These are phyloP conservation scores for Trypanosoma boissoni DNA, from an alignment of 208 protist species.

Conservation along the genomic window DNA sequence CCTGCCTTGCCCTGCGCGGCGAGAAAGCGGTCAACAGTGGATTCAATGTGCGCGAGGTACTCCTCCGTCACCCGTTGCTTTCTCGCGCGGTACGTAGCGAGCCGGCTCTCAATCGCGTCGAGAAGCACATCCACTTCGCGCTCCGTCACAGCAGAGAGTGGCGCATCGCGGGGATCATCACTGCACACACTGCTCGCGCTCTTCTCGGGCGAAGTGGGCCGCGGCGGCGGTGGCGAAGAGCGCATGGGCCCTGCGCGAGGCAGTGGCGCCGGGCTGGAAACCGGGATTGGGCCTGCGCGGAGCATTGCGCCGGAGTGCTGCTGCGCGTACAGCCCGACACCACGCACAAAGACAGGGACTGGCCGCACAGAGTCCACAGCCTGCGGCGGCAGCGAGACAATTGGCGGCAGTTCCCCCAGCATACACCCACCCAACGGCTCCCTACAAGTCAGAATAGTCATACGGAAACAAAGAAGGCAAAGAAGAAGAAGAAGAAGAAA, in stretches of 20 bases:
- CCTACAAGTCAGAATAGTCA: conserved; percentile 15
- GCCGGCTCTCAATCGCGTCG: conserved; percentile 34
- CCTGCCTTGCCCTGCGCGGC: conserved; percentile 28
- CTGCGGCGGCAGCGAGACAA: conserved; percentile 20
- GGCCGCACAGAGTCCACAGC: conserved; percentile 9
- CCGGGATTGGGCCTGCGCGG: too few relatives aligned
- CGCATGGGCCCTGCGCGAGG: too few relatives aligned
- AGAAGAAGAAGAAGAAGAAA: conserved; percentile 17
- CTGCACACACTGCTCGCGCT: not conserved
- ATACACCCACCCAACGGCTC: not conserved
- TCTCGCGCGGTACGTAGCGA: conserved; percentile 37
- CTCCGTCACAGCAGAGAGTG: conserved; percentile 13
- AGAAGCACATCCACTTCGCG: conserved; percentile 42
- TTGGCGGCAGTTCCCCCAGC: conserved; percentile 22
- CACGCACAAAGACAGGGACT: conserved; percentile 13
- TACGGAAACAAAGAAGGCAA: conserved; percentile 21
- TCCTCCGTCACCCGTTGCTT: conserved; percentile 51
- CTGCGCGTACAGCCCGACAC: conserved; percentile 11
- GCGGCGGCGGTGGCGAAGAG: too few relatives aligned
- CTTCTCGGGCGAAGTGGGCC: too few relatives aligned
- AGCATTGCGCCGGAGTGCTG: not conserved
- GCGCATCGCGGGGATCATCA: too few relatives aligned
- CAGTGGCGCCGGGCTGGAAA: too few relatives aligned
- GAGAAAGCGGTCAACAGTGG: conserved; percentile 58
- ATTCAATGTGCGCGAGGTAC: conserved; percentile 61